phyloP scores from a whole-genome alignment of 306 rosid species.

The Geum urbanum region DNA sequence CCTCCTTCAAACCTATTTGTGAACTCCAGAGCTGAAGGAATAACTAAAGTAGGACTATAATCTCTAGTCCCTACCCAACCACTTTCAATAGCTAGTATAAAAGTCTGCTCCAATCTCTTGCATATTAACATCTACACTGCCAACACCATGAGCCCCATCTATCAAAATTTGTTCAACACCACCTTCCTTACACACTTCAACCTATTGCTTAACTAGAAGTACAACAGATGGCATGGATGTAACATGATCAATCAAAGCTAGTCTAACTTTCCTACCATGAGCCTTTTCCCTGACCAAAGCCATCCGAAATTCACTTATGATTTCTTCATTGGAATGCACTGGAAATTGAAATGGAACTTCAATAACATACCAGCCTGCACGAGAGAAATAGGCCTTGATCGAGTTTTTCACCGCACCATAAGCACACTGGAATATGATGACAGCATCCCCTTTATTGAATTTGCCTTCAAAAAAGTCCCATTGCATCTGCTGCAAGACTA shows the following conservation, averaged over 20 bases:
- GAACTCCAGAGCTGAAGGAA: constrained; percentile 62
- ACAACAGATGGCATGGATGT: constrained; percentile 80
- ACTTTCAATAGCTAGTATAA: constrained; percentile 75
- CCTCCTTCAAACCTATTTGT: constrained; percentile 67
- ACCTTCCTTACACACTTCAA: constrained; percentile 71
- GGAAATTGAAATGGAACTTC: constrained; percentile 74
- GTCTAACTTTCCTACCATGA: constrained; percentile 51
- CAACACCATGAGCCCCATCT: constrained; percentile 81
- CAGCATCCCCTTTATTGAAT: constrained; percentile 61
- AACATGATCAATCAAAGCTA: constrained; percentile 79
- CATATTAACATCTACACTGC: constrained; percentile 67
- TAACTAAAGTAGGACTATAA: constrained; percentile 82
- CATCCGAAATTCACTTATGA: constrained; percentile 44
- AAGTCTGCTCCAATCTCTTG: constrained; percentile 78
- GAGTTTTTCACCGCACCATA: constrained; percentile 77
- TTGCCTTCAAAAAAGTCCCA: constrained; percentile 67
- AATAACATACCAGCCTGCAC: constrained; percentile 62
- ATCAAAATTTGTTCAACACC: constrained; percentile 78
- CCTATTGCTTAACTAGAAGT: constrained; percentile 64
- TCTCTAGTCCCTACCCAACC: constrained; percentile 92
- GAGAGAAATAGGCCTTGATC: constrained; percentile 65
- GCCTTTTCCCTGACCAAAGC: constrained; percentile 57
- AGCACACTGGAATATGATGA: constrained; percentile 63
- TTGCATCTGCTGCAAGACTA: constrained; percentile 53
- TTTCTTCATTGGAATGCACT: constrained; percentile 52